Percentiles rank a stretch among this genome's conserved stretches.
Evolutionary conservation across 371 early-diverging fungal genomes (phyloP).

Genomic region (Mucor saturninus): DNA sequence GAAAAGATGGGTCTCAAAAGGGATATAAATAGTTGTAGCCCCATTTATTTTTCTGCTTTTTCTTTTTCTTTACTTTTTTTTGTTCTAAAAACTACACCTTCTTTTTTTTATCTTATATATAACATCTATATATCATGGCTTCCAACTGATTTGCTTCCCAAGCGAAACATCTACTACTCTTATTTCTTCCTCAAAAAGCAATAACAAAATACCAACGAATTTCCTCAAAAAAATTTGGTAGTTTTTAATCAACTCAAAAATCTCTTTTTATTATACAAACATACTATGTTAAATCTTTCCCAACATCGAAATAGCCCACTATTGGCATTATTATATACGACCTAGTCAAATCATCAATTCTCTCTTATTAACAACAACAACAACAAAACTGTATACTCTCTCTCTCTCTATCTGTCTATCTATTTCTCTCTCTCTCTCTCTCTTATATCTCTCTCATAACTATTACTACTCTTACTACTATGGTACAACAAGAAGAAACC

Average conservation of each 20-base stretch:
- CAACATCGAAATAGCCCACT: constrained; percentile 19
- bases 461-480: constrained; percentile 3
- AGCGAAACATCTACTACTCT: constrained; percentile 15
- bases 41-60: constrained; percentile 13
- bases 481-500: constrained; percentile 22
- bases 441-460: constrained; percentile 3
- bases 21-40: constrained; percentile 5
- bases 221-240: neutral
- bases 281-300: constrained; percentile 19
- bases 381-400: neutral
- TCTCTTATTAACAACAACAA: neutral
- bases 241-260: constrained; percentile 15
- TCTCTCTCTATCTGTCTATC: constrained; percentile 3
- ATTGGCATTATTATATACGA: constrained; percentile 18
- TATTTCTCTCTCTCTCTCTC: neutral
- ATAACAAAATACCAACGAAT: constrained; percentile 18
- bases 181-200: constrained; percentile 12
- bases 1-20: constrained; percentile 13
- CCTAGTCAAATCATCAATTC: constrained; percentile 14
- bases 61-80: constrained; percentile 9
- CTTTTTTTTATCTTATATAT: constrained; percentile 9
- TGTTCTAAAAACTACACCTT: constrained; percentile 3
- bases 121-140: constrained; percentile 17
- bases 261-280: constrained; percentile 16
- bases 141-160: constrained; percentile 24